Conservation (phyloP, 306 rosid species). For the Medicago lupulina region DNA sequence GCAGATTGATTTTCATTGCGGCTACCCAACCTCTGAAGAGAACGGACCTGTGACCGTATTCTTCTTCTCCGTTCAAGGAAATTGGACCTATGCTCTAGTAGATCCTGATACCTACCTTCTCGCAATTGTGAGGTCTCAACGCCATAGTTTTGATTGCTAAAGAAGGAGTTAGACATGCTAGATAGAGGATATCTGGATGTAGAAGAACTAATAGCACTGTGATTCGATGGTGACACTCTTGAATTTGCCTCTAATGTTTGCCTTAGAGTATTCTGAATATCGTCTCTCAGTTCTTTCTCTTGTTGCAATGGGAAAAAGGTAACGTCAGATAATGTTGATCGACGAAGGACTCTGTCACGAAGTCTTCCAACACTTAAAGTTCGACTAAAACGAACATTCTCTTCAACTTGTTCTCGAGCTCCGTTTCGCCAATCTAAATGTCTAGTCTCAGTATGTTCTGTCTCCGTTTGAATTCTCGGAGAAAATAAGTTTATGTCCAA, state of each 20-base stretch:
- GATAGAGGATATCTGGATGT: conserved; percentile 59
- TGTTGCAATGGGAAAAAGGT: conserved; percentile 75
- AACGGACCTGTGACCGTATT: conserved; percentile 96
- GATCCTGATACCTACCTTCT: conserved; percentile 86
- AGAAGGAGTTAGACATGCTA: conserved; percentile 64
- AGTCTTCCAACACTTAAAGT: conserved; percentile 98
- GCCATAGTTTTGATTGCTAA: conserved; percentile 70
- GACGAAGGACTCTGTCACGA: conserved; percentile 93
- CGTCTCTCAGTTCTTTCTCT: conserved; percentile 72
- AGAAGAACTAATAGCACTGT: conserved; percentile 49
- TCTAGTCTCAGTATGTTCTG: conserved; percentile 63
- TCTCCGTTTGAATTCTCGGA: conserved; percentile 54
- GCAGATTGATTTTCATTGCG: conserved; percentile 87
- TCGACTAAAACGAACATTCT: conserved; percentile 87
- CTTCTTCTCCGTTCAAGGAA: conserved; percentile 95
- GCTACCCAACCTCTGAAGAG: conserved; percentile 93
- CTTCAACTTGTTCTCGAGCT: conserved; percentile 82
- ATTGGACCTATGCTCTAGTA: conserved; percentile 86
- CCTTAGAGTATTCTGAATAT: conserved; percentile 54
- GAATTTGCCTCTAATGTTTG: conserved; percentile 54
- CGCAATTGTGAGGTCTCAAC: conserved; percentile 68
- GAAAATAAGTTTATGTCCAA: conserved; percentile 53
- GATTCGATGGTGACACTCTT: conserved; percentile 51
- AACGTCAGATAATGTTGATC: conserved; percentile 76
- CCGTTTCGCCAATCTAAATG: conserved; percentile 61